Evolutionary conservation across 2,329 filamentous ascomycete genomes (phyloP), one percentile per base, ranked within the genome.

Genomic region (Epichloe typhina): DNA sequence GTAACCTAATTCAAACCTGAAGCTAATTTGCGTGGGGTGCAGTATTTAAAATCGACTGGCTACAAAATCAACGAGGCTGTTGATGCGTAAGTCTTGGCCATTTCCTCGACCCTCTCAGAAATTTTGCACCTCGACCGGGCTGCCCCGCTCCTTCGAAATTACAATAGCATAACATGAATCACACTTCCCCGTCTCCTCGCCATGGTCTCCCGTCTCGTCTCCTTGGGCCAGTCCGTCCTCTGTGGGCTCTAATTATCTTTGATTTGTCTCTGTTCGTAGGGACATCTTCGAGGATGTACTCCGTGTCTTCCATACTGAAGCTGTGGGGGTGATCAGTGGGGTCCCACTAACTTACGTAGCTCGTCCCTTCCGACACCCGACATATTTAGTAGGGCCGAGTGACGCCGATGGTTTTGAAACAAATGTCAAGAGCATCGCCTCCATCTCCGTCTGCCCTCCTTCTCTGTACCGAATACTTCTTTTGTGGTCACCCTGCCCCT

Each of bases 51-150:
- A 57, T 68, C 65, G 45, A 61, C 70, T 5, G 66, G 68, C 44
- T 80, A 73, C 60, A 75, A 72, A 59, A 60, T 79, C 6, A 72
- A 79, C 51, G 68, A 75, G 52, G 77, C 77, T 39, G 65, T 78
- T 46, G 75, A 80, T 66, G 64, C 71, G 77, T 80, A 69, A 77
- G 77, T 79, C 39, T n/a, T 23, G 33, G 42, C 8, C 31, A 23
- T 35, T 40, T 46, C 19, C 43, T 50, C 40, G 26, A 35, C 21
- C 19, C 36, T 33, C 5, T 21, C 42, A 43, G 3, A 40, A 21
- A 15, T 38, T 49, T 21, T 38, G 33, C 23, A 21, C 33, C 39
- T 47, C 13, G 31, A 23, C 19, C 19, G n/a, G 15, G 6, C 13
- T 47, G 26, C 50, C n/a, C 33, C 15, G n/a, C 35, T 15, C 40